Evolutionary conservation across 2,329 filamentous ascomycete species (phyloP), one percentile per base, ranked within the genome.

Genomic region (Cryphonectria carpinicola): DNA sequence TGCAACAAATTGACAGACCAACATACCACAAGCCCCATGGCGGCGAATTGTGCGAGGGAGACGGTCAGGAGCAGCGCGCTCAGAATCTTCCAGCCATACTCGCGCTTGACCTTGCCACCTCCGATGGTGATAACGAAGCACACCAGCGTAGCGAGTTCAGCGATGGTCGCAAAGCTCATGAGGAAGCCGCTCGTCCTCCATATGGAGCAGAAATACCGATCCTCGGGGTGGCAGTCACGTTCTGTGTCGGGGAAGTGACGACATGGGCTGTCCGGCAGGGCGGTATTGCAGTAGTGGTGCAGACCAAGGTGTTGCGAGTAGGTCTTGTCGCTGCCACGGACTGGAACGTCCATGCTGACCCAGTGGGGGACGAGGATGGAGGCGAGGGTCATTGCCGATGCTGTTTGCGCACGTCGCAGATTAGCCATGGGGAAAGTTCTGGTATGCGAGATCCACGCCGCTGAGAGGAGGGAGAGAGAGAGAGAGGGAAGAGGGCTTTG

Each of bases 151-250:
- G 92, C 93, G 56, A 96, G 87, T 80, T 97, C 91, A 54, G 96
- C 79, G n/a, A 97, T 90, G 52, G 94, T 88, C 10, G 92, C 88
- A 76, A 98, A 93, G 67, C 91, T 71, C 83, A 97, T 94, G 74
- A 97, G 82, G 81, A 98, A 98, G 35, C 93, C 94, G 49, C 94
- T 90, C 37, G 90, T 93, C 71, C 93, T 88, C 95, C 95, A 99
- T 87, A 97, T 92, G 76, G 90, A 92, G 84, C 96, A 98, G 82
- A 98, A 98, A 77, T 90, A 89, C 66, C 89, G 86, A 75, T 91
- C 88, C 67, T 89, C 87, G 75, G 85, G 87, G 69, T 84, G 82
- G 81, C 93, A 95, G 71, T 74, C 73, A 78, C 93, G 90, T 70
- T 88, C 84, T 68, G 87, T 82, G 74, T 86, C 84, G 4, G 93